phyloP scores from a whole-genome alignment of 345 rosid genomes.

The Capsella bursapastoris region DNA sequence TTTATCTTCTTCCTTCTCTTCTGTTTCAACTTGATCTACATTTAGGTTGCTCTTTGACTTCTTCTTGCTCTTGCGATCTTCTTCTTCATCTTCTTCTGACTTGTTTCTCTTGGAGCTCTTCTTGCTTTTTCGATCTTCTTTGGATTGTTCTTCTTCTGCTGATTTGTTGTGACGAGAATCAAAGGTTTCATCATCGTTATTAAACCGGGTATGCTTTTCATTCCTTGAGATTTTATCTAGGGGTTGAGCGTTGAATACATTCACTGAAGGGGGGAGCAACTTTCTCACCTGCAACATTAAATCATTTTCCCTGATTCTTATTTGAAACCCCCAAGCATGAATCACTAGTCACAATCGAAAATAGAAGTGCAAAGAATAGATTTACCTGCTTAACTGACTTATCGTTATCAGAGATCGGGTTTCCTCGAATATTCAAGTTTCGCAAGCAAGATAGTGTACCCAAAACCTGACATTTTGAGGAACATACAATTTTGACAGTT shows the following conservation, averaged over 20 bases:
- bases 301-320: neutral
- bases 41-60: constrained; percentile 35
- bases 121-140: constrained; percentile 35
- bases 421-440: constrained; percentile 84
- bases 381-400: constrained; percentile 73
- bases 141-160: constrained; percentile 26
- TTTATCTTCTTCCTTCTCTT: constrained; percentile 2
- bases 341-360: neutral
- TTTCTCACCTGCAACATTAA: constrained; percentile 56
- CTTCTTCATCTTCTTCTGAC: constrained; percentile 16
- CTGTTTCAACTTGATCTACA: constrained; percentile 14
- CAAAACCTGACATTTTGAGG: constrained; percentile 57
- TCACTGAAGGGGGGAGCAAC: constrained; percentile 61
- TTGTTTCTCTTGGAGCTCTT: constrained; percentile 39
- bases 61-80: constrained; percentile 35
- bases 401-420: constrained; percentile 72
- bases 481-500: constrained; percentile 10
- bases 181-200: constrained; percentile 34
- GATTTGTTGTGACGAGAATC: constrained; percentile 41
- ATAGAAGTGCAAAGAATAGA: neutral
- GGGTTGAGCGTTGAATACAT: constrained; percentile 78
- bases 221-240: constrained; percentile 50
- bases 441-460: constrained; percentile 59
- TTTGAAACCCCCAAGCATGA: neutral
- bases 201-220: constrained; percentile 37